Percentiles rank a stretch among this genome's conserved stretches.
These are phyloP conservation scores for Cryomyces minteri DNA, from an alignment of 495 filamentous ascomycete species.

Conservation along the genomic window DNA sequence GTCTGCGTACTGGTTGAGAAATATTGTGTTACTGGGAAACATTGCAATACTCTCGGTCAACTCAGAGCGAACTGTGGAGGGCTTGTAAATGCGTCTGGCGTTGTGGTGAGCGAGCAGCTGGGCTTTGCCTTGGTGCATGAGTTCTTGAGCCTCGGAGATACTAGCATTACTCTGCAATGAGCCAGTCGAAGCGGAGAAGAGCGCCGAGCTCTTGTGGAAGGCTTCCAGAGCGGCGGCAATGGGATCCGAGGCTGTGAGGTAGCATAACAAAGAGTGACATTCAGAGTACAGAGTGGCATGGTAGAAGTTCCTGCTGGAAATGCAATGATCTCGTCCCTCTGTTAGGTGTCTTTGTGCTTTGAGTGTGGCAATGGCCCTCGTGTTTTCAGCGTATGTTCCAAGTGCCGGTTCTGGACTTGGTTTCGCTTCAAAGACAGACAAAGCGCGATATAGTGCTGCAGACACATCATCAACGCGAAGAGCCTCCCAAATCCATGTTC, in stretches of 20 bases:
- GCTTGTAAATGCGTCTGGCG: constrained; percentile 37
- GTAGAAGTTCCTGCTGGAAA: neutral
- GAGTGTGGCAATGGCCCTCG: too few relatives aligned
- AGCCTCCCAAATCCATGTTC: constrained; percentile 53
- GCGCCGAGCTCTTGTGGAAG: neutral
- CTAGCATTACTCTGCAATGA: constrained; percentile 3
- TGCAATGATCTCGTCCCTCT: constrained; percentile 7
- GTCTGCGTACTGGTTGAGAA: constrained; percentile 43
- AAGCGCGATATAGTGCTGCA: constrained; percentile 29
- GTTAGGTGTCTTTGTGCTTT: constrained; percentile 4
- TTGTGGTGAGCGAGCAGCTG: constrained; percentile 52
- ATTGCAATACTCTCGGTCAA: constrained; percentile 36
- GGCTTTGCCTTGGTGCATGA: constrained; percentile 21
- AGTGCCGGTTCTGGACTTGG: neutral
- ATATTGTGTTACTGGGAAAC: constrained; percentile 65
- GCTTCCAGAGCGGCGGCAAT: neutral
- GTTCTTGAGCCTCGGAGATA: constrained; percentile 8
- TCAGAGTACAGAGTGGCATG: constrained; percentile 5
- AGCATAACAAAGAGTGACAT: constrained; percentile 6
- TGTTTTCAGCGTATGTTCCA: too few relatives aligned
- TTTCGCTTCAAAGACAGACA: constrained; percentile 20
- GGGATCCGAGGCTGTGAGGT: constrained; percentile 2
- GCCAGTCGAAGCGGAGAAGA: neutral
- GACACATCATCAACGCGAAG: constrained; percentile 28
- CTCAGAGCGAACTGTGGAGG: constrained; percentile 37